A percentile compares a stretch with the other conserved stretches of the same genome.
Evolutionary conservation across 306 rosid genomes (phyloP).

Genomic region (Casuarina glauca): DNA sequence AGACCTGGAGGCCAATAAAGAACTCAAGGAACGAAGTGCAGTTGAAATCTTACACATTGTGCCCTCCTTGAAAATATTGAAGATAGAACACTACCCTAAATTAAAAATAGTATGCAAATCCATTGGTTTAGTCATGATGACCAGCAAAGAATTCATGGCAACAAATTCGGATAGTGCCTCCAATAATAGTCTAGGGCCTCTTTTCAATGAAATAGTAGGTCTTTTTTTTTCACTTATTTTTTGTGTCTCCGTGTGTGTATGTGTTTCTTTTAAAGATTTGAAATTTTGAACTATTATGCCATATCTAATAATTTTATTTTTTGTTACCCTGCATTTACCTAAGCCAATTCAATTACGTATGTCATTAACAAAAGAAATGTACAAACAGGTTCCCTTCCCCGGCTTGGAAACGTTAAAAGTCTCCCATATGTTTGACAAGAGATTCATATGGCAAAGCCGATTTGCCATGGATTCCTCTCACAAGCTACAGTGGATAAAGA

Average conservation of each 20-base stretch:
- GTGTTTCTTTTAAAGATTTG: not conserved
- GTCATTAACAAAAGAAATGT: not conserved
- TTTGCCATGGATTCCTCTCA: not conserved
- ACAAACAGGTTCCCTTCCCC: conserved; percentile 4
- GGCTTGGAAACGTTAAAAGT: conserved; percentile 18
- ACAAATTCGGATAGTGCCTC: not conserved
- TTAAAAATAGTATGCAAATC: not conserved
- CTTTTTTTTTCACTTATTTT: not conserved
- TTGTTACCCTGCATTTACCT: too few relatives aligned
- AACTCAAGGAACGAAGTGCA: too few relatives aligned
- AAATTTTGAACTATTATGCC: not conserved
- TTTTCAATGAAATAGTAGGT: not conserved
- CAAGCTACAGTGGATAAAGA: not conserved
- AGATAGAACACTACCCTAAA: not conserved
- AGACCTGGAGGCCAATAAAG: too few relatives aligned
- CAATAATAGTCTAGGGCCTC: not conserved
- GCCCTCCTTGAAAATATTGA: fast-evolving
- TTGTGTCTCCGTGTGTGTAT: not conserved
- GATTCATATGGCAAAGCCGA: conserved; percentile 13
- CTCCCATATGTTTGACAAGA: not conserved
- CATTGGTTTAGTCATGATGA: not conserved
- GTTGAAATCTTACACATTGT: too few relatives aligned
- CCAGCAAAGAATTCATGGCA: not conserved
- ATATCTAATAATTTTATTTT: too few relatives aligned
- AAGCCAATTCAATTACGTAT: not conserved